Evolutionary conservation across 2,329 filamentous ascomycete genomes (phyloP), one percentile per base, ranked within the genome.

Genomic region (Hypoxylon sp.): DNA sequence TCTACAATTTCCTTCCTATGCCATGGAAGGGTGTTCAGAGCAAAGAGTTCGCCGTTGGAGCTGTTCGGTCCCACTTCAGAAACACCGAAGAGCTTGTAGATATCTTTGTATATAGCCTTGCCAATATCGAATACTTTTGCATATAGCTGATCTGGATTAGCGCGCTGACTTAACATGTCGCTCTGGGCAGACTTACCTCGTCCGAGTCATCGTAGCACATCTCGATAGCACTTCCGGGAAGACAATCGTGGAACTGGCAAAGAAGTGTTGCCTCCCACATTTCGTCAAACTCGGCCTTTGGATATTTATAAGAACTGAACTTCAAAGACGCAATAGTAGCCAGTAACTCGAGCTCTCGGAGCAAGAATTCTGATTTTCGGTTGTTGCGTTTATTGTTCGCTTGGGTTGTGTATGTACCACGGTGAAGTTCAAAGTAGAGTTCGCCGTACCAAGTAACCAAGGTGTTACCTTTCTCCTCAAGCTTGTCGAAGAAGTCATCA

Each of bases 161-260:
- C 5, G 1, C 5, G 30, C 12, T 26, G 16, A 12, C 1, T 30
- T 46, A 14, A 16, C 49, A 24, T 14, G 3, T 4, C 38, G 45
- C 5, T 30, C 48, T 46, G 32, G 18, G 14, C 9, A 12, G 18
- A 71, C 80, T 76, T 78, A 88, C 87, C 80, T 93, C 87, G 75
- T 97, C 91, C 2, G 94, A 97, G 76, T 99, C 96, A 77, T 97
- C 93, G 73, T 98, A 98, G 78, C 93, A 97, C 93, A 98, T 97
- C 78, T 96, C 94, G 72, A 99, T 98, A 32, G 89, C 92, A 76
- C 93, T 97, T 59, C 96, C 96, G 0, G 96, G 96, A 53, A 99
- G 84, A 76, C 96, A 98, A 76, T 99, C 96, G 70, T 99, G 96
- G 84, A 99, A 99, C 74, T 99, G 96, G 71, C 95, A 98, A 24